These are phyloP conservation scores for Davidsoniella virescens DNA, from an alignment of 2,329 filamentous ascomycete genomes.

Conservation along the genomic window DNA sequence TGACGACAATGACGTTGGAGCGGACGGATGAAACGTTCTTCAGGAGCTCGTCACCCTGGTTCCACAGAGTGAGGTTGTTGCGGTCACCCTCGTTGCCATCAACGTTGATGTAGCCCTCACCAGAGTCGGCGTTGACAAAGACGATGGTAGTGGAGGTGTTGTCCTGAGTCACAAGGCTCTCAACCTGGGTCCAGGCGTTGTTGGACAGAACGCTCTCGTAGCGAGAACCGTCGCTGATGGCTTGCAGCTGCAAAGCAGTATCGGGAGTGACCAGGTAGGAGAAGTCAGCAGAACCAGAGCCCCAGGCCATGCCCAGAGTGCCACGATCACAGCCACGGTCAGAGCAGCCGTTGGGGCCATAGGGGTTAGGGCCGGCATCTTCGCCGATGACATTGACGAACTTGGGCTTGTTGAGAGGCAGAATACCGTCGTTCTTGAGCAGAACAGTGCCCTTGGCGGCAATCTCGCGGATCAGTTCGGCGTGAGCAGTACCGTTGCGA, in stretches of 20 bases:
- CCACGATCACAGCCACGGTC: slow-evolving; percentile 48
- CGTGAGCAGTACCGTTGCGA: slow-evolving; percentile 53
- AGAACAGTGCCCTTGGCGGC: slow-evolving; percentile 72
- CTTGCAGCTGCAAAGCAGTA: slow-evolving; percentile 48
- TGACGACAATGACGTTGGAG: slow-evolving; percentile 81
- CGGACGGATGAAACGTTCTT: slow-evolving; percentile 60
- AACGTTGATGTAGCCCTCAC: slow-evolving; percentile 72
- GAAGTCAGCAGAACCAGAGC: slow-evolving; percentile 56
- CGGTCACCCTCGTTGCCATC: slow-evolving; percentile 79
- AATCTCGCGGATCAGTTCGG: slow-evolving; percentile 56
- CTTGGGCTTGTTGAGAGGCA: slow-evolving; percentile 66
- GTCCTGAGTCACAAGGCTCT: slow-evolving; percentile 43
- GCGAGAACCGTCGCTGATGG: slow-evolving; percentile 38
- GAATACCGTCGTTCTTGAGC: slow-evolving; percentile 63
- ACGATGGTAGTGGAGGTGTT: slow-evolving; percentile 54
- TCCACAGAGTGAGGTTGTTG: slow-evolving; percentile 84
- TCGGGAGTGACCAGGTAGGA: slow-evolving; percentile 64
- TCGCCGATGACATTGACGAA: slow-evolving; percentile 66
- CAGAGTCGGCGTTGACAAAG: slow-evolving; percentile 75
- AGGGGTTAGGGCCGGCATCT: slow-evolving; percentile 60
- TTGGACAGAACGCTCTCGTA: slow-evolving; percentile 54
- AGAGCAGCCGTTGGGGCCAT: slow-evolving; percentile 62
- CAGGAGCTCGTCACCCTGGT: slow-evolving; percentile 64
- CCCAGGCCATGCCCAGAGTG: slow-evolving; percentile 63
- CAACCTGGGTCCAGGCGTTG: slow-evolving; percentile 43